Evolutionary conservation across 306 rosid species (phyloP).

Genomic region (Trifolium subterraneum): DNA sequence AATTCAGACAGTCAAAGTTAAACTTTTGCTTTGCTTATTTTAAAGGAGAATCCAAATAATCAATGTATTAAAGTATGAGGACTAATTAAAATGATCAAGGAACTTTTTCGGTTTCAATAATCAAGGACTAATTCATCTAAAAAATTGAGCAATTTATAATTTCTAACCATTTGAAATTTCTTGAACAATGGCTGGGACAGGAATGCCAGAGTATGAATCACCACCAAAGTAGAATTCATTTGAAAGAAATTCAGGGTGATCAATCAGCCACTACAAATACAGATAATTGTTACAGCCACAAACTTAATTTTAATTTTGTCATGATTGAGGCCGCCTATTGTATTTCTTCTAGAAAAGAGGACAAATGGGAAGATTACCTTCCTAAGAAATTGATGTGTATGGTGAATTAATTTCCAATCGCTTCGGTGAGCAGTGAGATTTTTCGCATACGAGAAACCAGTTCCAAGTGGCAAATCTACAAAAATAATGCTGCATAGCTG

Average conservation of each 20-base stretch:
- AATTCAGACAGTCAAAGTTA: no score
- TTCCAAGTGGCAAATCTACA: constrained; percentile 61
- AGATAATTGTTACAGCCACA: neutral
- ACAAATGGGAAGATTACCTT: constrained; percentile 43
- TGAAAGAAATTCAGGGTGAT: constrained; percentile 61
- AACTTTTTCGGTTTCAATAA: neutral
- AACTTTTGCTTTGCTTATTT: no score
- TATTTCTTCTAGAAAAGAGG: neutral
- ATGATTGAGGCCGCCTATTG: neutral
- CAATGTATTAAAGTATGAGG: neutral
- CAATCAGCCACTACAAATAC: constrained; percentile 68
- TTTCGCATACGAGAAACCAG: constrained; percentile 64
- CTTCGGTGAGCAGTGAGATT: constrained; percentile 30
- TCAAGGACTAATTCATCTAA: neutral
- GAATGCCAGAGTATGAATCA: constrained; percentile 76
- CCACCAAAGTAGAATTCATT: constrained; percentile 68
- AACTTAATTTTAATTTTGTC: neutral
- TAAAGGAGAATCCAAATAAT: neutral
- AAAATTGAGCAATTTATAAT: neutral
- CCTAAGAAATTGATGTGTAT: constrained; percentile 56
- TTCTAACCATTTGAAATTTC: constrained; percentile 64
- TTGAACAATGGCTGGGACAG: constrained; percentile 56
- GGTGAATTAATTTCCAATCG: constrained; percentile 50
- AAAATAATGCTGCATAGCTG: constrained; percentile 62
- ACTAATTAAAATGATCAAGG: neutral